Evolutionary conservation across 2,329 filamentous ascomycete species (phyloP), one percentile per base, ranked within the genome.

Genomic region (Stemphylium beticola): DNA sequence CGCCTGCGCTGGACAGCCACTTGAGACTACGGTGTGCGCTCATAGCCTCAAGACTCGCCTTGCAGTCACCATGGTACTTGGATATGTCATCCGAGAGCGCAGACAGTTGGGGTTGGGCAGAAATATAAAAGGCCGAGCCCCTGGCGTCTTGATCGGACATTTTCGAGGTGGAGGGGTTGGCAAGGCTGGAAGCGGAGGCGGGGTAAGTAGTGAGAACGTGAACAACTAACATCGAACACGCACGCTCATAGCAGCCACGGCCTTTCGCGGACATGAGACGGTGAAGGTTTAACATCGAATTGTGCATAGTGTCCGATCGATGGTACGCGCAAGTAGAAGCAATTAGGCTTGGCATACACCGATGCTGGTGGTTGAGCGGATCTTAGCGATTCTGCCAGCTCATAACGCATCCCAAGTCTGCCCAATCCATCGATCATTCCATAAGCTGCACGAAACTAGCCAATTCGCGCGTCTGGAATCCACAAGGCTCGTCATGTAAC

Each of bases 381-480:
- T 48, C 51, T 55, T 69, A 72, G 67, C 65, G 60, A 65, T 43
- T 41, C 42, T 74, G 72, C 72, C 72, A 74, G 63, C 72, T 71
- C 71, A 74, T 67, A 64, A 62, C 69, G 72, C 72, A 73, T 67
- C 62, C 55, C 53, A 49, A 57, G 64, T 58, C 66, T 61, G 61
- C 60, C 66, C 66, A 67, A 71, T 69, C 60, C 61, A 57, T 55
- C 59, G 44, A 57, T 58, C 61, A 58, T 54, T 57, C 64, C 66
- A 69, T 66, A 70, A 72, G 69, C 69, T 57, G 66, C 66, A 65
- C 65, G 62, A 61, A 64, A 58, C 70, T 72, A 72, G 66, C 70
- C 68, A 64, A 50, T 65, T 65, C 60, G 56, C 49, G 57, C 49
- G 51, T 51, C 60, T 49, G 51, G 54, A 55, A 48, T 64, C 59